A percentile compares a stretch with the other conserved stretches of the same genome.
These are phyloP conservation scores for Mucor plumbeus DNA, from an alignment of 371 early-diverging fungal genomes.

Conservation along the genomic window DNA sequence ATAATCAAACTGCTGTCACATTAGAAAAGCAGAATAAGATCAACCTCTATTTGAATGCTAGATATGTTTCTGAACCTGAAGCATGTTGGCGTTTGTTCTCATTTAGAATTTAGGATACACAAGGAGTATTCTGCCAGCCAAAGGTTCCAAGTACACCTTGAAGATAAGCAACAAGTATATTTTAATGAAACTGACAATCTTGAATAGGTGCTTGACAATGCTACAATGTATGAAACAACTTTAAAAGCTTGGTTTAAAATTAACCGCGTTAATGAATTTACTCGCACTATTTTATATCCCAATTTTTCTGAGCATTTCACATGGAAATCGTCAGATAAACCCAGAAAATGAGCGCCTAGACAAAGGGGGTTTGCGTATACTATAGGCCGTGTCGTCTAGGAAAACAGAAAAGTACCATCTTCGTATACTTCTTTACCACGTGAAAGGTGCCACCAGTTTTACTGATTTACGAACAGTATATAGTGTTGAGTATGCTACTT, in stretches of 20 bases:
- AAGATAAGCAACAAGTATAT: conserved; percentile 19
- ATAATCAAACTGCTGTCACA: conserved; percentile 7
- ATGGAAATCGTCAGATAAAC: neutral
- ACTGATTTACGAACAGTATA: no score
- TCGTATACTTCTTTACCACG: no score
- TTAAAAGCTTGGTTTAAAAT: conserved; percentile 32
- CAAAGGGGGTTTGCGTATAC: conserved; percentile 15
- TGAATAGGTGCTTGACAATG: neutral
- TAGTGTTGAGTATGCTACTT: no score
- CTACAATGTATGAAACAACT: conserved; percentile 2
- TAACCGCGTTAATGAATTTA: neutral
- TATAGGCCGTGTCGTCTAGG: conserved; percentile 25
- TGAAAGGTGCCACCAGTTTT: no score
- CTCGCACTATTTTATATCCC: neutral
- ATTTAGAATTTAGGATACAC: conserved; percentile 33
- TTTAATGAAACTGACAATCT: conserved; percentile 14
- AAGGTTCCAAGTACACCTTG: conserved; percentile 26
- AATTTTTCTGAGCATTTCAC: conserved; percentile 11
- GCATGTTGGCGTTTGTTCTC: conserved; percentile 33
- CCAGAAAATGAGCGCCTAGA: neutral
- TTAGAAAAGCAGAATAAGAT: conserved; percentile 30
- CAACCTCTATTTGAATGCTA: conserved; percentile 17
- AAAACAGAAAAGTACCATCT: conserved; percentile 29
- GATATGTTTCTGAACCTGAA: conserved; percentile 36
- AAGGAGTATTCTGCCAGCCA: conserved; percentile 17